These are phyloP conservation scores for Populus nigra DNA, from an alignment of 345 rosid species.

Conservation along the genomic window DNA sequence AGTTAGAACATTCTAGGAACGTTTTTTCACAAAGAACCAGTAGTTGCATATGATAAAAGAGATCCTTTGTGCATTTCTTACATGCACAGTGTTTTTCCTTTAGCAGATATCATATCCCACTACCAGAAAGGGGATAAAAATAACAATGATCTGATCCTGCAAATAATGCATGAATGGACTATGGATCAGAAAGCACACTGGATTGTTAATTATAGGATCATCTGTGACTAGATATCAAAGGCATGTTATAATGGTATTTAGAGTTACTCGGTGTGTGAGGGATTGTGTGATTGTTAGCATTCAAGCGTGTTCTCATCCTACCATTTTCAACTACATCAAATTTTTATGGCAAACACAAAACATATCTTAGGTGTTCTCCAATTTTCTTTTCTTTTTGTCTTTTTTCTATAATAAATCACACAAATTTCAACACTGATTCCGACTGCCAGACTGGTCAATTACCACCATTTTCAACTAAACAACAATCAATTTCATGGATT, in stretches of 20 bases:
- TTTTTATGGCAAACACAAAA: neutral
- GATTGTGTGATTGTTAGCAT: neutral
- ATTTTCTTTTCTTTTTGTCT: neutral
- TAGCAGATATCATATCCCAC: neutral
- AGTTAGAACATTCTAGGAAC: neutral
- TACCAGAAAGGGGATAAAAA: neutral
- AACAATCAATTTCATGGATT: neutral
- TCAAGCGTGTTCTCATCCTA: neutral
- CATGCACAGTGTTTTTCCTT: neutral
- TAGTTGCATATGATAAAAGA: neutral
- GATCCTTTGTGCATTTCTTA: neutral
- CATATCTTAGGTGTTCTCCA: neutral
- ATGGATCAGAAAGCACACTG: too few species aligned
- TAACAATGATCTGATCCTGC: neutral
- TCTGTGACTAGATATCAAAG: neutral
- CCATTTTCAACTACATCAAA: neutral
- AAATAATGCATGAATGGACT: neutral
- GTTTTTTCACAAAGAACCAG: neutral
- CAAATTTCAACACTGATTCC: neutral
- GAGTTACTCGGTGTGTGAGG: neutral
- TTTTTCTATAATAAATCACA: neutral
- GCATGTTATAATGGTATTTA: neutral
- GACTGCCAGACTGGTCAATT: neutral
- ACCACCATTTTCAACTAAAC: neutral
- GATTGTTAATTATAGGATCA: neutral